These are phyloP conservation scores for Rhizopogon rudus DNA, from an alignment of 768 basidiomycete genomes.

Conservation along the genomic window DNA sequence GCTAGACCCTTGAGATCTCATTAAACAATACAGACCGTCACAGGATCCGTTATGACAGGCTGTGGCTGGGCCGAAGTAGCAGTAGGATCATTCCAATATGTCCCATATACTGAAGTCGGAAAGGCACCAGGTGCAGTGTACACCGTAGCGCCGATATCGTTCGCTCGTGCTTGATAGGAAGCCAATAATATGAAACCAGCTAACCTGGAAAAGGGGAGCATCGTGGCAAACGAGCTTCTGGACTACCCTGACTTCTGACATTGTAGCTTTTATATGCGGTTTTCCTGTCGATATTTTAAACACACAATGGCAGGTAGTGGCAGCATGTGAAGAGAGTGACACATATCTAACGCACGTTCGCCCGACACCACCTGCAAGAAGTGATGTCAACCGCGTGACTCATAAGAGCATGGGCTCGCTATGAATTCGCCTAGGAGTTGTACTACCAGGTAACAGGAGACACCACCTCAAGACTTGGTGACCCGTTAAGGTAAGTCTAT, in stretches of 20 bases:
- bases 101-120: constrained; percentile 53
- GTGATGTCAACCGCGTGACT: background rate
- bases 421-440: background rate
- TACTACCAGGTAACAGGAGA: no score
- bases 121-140: constrained; percentile 60
- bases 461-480: background rate
- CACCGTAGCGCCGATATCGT: constrained; percentile 27
- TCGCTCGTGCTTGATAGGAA: constrained; percentile 1
- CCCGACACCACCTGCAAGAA: background rate
- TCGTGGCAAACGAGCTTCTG: constrained; percentile 1
- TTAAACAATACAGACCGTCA: constrained; percentile 38
- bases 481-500: no score
- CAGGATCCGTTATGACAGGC: constrained; percentile 65
- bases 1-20: background rate
- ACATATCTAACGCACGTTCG: background rate
- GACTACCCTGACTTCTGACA: background rate
- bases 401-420: background rate
- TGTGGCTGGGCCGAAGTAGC: constrained; percentile 66
- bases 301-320: background rate
- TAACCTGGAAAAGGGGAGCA: constrained; percentile 10
- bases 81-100: constrained; percentile 68
- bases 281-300: background rate
- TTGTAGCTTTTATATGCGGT: background rate
- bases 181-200: constrained; percentile 9
- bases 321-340: background rate